Evolutionary conservation across 1,284 basidiomycete species (phyloP).

Genomic region (Leccinum huronense): DNA sequence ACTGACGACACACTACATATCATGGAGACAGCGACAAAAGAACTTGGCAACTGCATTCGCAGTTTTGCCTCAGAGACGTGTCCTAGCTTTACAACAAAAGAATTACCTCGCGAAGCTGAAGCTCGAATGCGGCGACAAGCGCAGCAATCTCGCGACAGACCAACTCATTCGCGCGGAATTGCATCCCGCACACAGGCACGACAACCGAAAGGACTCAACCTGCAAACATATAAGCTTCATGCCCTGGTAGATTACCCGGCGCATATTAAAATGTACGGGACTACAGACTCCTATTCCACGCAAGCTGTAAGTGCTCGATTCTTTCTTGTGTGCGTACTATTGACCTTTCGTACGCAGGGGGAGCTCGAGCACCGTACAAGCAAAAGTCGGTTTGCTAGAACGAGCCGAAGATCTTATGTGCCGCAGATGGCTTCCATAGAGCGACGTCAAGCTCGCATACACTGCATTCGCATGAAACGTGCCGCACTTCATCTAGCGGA

Average conservation of each 20-base stretch:
- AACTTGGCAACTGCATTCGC: not conserved
- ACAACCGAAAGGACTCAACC: not conserved
- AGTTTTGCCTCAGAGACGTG: not conserved
- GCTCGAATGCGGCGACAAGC: not conserved
- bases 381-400: not conserved
- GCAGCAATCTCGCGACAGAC: not conserved
- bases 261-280: not conserved
- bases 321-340: no score
- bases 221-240: not conserved
- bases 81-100: not conserved
- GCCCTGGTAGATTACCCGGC: not conserved
- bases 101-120: not conserved
- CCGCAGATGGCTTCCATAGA: not conserved
- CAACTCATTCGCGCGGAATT: not conserved
- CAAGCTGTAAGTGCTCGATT: no score
- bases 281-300: no score
- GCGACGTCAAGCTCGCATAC: not conserved
- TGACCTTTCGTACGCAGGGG: not conserved
- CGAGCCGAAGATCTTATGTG: not conserved
- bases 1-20: no score
- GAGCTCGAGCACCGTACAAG: not conserved
- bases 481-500: not conserved
- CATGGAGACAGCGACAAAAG: not conserved
- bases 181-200: not conserved
- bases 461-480: not conserved